Base-by-base conservation (phyloP, 306 rosid genomes). In the Psophocarpus tetragonolobus region DNA sequence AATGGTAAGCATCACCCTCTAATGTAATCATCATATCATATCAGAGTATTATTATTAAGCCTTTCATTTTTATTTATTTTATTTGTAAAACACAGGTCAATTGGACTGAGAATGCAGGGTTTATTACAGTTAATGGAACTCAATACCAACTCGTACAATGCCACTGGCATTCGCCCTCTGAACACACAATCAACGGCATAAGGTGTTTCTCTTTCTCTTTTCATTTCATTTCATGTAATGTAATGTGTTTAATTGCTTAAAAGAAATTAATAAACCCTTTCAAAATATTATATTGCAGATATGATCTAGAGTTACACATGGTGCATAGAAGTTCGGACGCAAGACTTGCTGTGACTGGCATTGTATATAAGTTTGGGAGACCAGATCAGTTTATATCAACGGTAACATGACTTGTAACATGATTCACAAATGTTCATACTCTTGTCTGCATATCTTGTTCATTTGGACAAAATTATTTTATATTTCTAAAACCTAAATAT, bases 81-180 rank as follows among this genome's bases (percentile, higher is more conserved):
- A 15, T 14, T 8, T 33, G 14, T 1, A 30, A 32, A 62, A 62
- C 9, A 62, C 26, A 62, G 68, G 14, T 62, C n/a, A 33, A 62
- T 18, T 62, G 68, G 68, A 62, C 26, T 62, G 68, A 1, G 68
- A 17, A 62, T 32, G 68, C 68, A 62, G 68, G 68, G 21, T 0
- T 3, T 62, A 62, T 62, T 33, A 0, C 6, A 62, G 33, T 62
- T 33, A 62, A 33, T 26, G 68, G 23, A 62, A 62, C 68, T 7
- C 68, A 33, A 33, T 61, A 61, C 42, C 6, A 30, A 3, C 68
- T 61, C 6, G 6, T 0, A 1, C 68, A 61, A 8, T 18, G 26
- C 32, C 68, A 61, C n/a, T 61, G 68, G 68, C 68, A 58, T n/a
- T 58, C 66, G 13, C 66, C 66, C 21, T 58, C 39, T 14, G 66